Evolutionary conservation across 2,329 filamentous ascomycete species (phyloP), one percentile per base, ranked within the genome.

Genomic region (Paramyrothecium sp.): DNA sequence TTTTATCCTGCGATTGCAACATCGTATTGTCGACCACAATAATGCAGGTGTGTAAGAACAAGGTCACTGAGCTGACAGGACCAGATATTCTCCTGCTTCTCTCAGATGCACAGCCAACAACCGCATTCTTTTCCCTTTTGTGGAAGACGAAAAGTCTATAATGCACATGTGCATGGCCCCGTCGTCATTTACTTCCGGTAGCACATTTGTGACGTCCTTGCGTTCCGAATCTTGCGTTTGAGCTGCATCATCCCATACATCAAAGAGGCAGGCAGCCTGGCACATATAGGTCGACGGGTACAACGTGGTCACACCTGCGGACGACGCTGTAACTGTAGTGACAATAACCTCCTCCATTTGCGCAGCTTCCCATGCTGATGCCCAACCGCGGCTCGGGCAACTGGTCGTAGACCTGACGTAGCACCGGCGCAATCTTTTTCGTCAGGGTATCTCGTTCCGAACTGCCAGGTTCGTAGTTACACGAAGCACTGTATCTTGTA

Each of bases 331-430:
- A 90, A 68, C 83, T 87, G 75, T 89, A 89, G 70, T 90, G 87
- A 71, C 89, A 89, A 71, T 89, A 89, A 34, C 87, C 87, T 56
- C 87, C 87, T 38, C 87, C 86, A 69, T 89, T 89, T 38, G 87
- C 86, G 68, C 87, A 89, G 56, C 81, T 86, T 19, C 86, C 86
- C 86, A 89, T 89, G 62, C 82, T 87, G 62, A 89, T 83, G 54
- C 78, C 71, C 83, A 83, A 87, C 66, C 79, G 73, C 2, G 84
- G 84, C 34, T 87, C 84, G 1, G 84, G 83, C 84, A 87, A 87
- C 71, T 87, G 85, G 63, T 88, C 85, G 69, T 88, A 88, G 46
- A 86, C 79, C 67, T 85, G 83, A 65, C 85, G 75, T 60, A 88
- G 69, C 10, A 85, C 85, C 0, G 84, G 82, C 0, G 83, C 84